Percentiles rank a stretch among this genome's conserved stretches.
Conservation (phyloP, 352 stramenopile species). For the Albugo laibachii region DNA sequence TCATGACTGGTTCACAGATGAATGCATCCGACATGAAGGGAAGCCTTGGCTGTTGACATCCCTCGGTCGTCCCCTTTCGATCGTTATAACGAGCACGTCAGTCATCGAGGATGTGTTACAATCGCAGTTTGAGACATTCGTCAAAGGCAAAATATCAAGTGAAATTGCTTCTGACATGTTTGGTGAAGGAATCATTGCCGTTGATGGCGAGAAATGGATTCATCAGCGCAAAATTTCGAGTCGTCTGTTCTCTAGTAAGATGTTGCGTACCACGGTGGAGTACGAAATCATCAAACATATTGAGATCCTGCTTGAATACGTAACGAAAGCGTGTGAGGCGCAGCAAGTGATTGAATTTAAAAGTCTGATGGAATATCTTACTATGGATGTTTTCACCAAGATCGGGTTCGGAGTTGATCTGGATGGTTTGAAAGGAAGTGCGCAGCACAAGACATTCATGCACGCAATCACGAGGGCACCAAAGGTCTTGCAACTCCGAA, state of each 20-base stretch:
- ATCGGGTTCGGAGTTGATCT: conserved; percentile 40
- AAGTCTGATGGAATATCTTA: conserved; percentile 26
- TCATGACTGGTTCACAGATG: conserved; percentile 27
- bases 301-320: conserved; percentile 7
- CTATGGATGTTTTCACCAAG: conserved; percentile 40
- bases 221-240: conserved; percentile 60
- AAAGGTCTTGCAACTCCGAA: conserved; percentile 13
- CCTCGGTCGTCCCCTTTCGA: conserved; percentile 15
- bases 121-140: conserved; percentile 52
- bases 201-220: conserved; percentile 39
- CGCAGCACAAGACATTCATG: conserved; percentile 17
- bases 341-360: conserved; percentile 20
- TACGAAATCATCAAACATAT: conserved; percentile 17
- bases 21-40: conserved; percentile 19
- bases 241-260: conserved; percentile 65
- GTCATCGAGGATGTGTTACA: conserved; percentile 34
- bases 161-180: conserved; percentile 31
- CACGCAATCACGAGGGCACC: conserved; percentile 26
- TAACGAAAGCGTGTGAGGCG: conserved; percentile 1
- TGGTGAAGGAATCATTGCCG: conserved; percentile 43
- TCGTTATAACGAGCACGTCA: conserved; percentile 19
- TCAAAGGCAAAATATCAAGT: conserved; percentile 26
- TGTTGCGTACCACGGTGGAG: conserved; percentile 32
- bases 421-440: conserved; percentile 3
- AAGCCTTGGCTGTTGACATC: conserved; percentile 21